Percentiles rank a stretch among this genome's conserved stretches.
Evolutionary conservation across 2,329 filamentous ascomycete species (phyloP).

Genomic region (Raffaelea arxii): DNA sequence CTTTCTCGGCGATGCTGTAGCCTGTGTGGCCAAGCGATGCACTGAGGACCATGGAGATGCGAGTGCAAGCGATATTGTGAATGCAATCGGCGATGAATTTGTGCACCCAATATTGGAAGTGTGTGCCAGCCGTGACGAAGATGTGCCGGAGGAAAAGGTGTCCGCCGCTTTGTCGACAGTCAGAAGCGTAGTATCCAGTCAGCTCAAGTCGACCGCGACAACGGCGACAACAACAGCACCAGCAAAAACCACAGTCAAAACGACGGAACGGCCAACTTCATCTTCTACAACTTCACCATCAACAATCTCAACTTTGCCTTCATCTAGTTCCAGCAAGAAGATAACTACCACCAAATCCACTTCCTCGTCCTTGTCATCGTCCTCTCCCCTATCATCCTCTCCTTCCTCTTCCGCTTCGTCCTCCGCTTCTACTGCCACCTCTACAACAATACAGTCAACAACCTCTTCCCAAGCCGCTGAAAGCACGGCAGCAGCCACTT

Average conservation of each 20-base stretch:
- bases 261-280: background rate
- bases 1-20: conserved; percentile 11
- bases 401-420: too few species aligned
- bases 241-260: background rate
- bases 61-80: background rate
- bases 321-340: too few species aligned
- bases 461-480: background rate
- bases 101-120: conserved; percentile 1
- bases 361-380: too few species aligned
- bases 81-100: conserved; percentile 8
- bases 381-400: too few species aligned
- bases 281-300: too few species aligned
- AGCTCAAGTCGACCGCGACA: background rate
- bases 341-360: too few species aligned
- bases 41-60: background rate
- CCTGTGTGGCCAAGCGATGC: conserved; percentile 11
- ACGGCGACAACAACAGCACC: background rate
- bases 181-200: too few species aligned
- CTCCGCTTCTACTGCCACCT: too few species aligned
- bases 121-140: background rate
- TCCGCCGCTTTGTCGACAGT: too few species aligned
- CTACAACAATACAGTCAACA: background rate
- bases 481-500: background rate
- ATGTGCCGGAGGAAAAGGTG: too few species aligned
- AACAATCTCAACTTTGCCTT: too few species aligned